A percentile compares a stretch with the other conserved stretches of the same genome.
These are phyloP conservation scores for Lepidium sativum DNA, from an alignment of 345 rosid species.

Conservation along the genomic window DNA sequence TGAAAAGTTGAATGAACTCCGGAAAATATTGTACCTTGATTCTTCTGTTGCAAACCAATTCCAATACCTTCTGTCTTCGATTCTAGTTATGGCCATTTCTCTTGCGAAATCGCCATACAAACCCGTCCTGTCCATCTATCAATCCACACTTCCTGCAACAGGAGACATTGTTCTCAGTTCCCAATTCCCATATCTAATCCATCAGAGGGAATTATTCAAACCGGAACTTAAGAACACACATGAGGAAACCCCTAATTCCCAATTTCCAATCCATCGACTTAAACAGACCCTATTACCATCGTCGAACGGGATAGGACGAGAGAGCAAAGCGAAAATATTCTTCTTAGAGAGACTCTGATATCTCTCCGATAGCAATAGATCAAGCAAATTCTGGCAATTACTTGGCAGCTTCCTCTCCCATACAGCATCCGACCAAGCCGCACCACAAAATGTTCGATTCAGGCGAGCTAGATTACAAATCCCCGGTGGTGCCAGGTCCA, in stretches of 20 bases:
- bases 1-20: background rate
- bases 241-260: background rate
- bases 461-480: conserved; percentile 85
- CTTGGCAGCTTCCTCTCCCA: conserved; percentile 76
- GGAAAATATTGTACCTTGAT: conserved; percentile 45
- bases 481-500: conserved; percentile 84
- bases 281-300: conserved; percentile 58
- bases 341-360: conserved; percentile 52
- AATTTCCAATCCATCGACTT: background rate
- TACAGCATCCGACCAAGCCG: conserved; percentile 80
- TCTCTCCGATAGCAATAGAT: conserved; percentile 52
- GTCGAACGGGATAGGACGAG: conserved; percentile 57
- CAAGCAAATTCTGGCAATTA: conserved; percentile 62
- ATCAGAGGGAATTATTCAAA: background rate
- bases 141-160: conserved; percentile 74
- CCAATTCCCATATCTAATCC: background rate
- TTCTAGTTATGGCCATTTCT: conserved; percentile 80
- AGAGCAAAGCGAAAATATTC: conserved; percentile 67
- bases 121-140: conserved; percentile 76
- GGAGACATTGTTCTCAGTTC: background rate
- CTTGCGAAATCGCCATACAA: conserved; percentile 78
- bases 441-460: conserved; percentile 77
- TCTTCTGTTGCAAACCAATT: conserved; percentile 85
- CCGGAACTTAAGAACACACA: background rate
- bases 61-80: conserved; percentile 93